A percentile compares a stretch with the other conserved stretches of the same genome.
Evolutionary conservation across 257 asterid species (phyloP).

Genomic region (Fraxinus quadrangulata): DNA sequence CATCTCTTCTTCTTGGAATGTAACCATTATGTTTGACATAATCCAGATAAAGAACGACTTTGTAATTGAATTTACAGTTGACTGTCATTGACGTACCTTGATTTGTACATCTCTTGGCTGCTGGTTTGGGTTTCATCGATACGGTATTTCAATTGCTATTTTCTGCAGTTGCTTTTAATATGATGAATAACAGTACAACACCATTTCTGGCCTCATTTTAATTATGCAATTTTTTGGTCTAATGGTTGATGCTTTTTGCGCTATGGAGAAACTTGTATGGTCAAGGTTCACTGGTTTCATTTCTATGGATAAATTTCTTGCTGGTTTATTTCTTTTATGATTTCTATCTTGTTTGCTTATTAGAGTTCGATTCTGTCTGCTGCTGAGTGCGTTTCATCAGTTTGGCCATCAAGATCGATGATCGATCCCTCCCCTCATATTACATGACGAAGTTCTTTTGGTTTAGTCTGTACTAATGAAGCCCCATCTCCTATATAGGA

Average conservation of each 20-base stretch:
- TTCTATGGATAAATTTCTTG: neutral
- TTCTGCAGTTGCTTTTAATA: neutral
- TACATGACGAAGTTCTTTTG: neutral
- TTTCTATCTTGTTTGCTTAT: neutral
- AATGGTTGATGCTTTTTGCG: neutral
- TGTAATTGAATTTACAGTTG: slow-evolving; percentile 22
- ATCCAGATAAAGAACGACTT: slow-evolving; percentile 23
- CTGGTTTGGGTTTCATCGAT: slow-evolving; percentile 17
- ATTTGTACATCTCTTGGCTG: slow-evolving; percentile 11
- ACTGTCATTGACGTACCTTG: slow-evolving; percentile 28
- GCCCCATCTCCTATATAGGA: neutral
- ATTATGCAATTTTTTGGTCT: neutral
- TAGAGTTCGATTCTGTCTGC: neutral
- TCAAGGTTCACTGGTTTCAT: neutral
- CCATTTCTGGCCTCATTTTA: too few species aligned
- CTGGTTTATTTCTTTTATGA: neutral
- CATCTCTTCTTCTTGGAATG: slow-evolving; percentile 17
- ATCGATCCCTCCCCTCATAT: neutral
- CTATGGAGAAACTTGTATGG: neutral
- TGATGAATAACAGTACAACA: too few species aligned
- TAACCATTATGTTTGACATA: slow-evolving; percentile 13
- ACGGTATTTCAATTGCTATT: slow-evolving; percentile 14
- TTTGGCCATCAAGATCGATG: neutral
- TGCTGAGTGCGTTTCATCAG: neutral
- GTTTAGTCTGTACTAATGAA: neutral